Evolutionary conservation across 441 rosid genomes (phyloP).

Genomic region (Mallotus repandus): DNA sequence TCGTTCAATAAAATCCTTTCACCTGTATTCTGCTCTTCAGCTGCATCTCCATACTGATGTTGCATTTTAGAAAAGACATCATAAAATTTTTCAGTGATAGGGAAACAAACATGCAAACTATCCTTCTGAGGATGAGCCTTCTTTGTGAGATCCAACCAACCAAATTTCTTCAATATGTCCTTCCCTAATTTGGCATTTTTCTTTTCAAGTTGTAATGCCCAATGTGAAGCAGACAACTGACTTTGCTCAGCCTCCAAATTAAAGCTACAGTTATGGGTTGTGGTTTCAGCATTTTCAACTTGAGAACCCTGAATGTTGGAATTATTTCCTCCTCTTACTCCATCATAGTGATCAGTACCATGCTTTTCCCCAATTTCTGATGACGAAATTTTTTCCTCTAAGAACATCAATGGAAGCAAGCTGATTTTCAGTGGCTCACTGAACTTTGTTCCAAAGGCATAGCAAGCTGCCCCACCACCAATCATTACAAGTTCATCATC

Average conservation of each 20-base stretch:
- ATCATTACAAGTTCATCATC: constrained; percentile 70
- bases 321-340: constrained; percentile 29
- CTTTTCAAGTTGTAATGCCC: constrained; percentile 61
- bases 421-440: constrained; percentile 72
- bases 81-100: constrained; percentile 65
- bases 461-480: constrained; percentile 98
- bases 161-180: constrained; percentile 77
- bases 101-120: constrained; percentile 70
- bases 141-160: constrained; percentile 87
- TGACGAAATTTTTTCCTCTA: constrained; percentile 27
- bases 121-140: constrained; percentile 54
- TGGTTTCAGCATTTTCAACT: constrained; percentile 26
- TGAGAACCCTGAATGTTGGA: constrained; percentile 25
- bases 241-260: constrained; percentile 26
- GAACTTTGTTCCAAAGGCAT: constrained; percentile 95
- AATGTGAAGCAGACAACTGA: constrained; percentile 31
- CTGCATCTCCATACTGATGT: constrained; percentile 27
- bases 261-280: constrained; percentile 26
- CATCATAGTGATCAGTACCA: constrained; percentile 26
- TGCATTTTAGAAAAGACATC: constrained; percentile 40
- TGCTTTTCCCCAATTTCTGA: constrained; percentile 21
- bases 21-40: constrained; percentile 34
- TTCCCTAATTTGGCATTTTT: constrained; percentile 72
- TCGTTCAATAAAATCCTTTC: constrained; percentile 38
- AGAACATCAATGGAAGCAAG: constrained; percentile 47